These are phyloP conservation scores for Boletus rubroflammeus DNA, from an alignment of 768 basidiomycete species.

Conservation along the genomic window DNA sequence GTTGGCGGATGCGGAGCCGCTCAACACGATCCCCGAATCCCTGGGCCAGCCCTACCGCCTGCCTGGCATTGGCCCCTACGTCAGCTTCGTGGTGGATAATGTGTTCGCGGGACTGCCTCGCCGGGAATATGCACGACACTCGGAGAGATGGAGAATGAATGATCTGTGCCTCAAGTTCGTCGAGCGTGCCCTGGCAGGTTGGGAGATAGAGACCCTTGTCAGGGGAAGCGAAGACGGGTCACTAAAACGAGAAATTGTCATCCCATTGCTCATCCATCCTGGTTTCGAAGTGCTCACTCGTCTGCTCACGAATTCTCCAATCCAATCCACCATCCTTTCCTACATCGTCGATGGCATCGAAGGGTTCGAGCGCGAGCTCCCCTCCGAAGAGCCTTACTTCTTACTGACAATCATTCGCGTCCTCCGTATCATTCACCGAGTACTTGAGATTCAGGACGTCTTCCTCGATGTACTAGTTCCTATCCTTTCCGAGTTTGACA, in stretches of 20 bases:
- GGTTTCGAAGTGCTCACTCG: conserved; percentile 85
- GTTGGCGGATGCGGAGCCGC: conserved; percentile 52
- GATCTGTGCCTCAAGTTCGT: conserved; percentile 82
- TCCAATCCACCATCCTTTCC: conserved; percentile 71
- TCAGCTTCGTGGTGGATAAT: conserved; percentile 84
- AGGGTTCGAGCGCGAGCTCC: conserved; percentile 67
- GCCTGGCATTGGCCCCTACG: conserved; percentile 78
- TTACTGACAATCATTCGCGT: conserved; percentile 73
- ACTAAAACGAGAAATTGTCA: conserved; percentile 49
- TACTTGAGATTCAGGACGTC: conserved; percentile 81
- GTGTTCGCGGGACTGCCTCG: conserved; percentile 76
- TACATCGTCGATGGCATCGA: conserved; percentile 80
- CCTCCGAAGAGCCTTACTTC: conserved; percentile 69
- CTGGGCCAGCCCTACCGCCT: conserved; percentile 78
- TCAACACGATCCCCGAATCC: conserved; percentile 75
- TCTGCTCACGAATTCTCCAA: conserved; percentile 63
- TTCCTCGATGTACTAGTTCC: conserved; percentile 89
- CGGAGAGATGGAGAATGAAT: conserved; percentile 84
- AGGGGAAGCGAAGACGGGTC: conserved; percentile 50
- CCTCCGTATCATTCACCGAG: conserved; percentile 75
- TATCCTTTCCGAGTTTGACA: conserved; percentile 63
- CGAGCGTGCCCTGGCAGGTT: conserved; percentile 78
- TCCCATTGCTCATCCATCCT: conserved; percentile 68
- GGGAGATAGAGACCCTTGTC: conserved; percentile 73
- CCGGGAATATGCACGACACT: conserved; percentile 69